Evolutionary conservation across 2,329 filamentous ascomycete species (phyloP).

Genomic region (Bipolaris oryzae): DNA sequence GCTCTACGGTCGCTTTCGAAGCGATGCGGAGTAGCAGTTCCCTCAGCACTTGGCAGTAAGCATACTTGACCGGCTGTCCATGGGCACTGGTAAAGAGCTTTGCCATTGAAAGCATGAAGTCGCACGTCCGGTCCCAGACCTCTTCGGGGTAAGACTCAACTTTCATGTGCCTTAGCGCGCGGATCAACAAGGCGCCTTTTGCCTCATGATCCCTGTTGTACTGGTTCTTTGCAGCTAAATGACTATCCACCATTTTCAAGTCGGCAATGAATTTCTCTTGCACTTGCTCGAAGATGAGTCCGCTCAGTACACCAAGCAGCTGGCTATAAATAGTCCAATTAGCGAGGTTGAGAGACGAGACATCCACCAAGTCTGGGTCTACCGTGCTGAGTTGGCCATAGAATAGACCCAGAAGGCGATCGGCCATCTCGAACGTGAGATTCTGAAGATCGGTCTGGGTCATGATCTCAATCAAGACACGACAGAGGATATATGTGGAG

Average conservation of each 20-base stretch:
- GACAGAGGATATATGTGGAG: conserved; percentile 93
- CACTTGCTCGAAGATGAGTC: conserved; percentile 85
- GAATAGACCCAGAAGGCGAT: conserved; percentile 92
- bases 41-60: conserved; percentile 91
- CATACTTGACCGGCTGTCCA: conserved; percentile 87
- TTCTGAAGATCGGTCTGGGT: conserved; percentile 82
- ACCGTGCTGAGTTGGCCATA: conserved; percentile 93
- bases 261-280: conserved; percentile 81
- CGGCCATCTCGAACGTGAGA: conserved; percentile 89
- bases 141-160: conserved; percentile 75
- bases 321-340: conserved; percentile 97
- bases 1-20: conserved; percentile 75
- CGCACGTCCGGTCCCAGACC: conserved; percentile 84
- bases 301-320: conserved; percentile 94
- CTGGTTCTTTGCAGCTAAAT: conserved; percentile 73
- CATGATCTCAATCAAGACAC: conserved; percentile 92
- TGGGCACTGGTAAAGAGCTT: conserved; percentile 84
- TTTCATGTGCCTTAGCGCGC: conserved; percentile 88
- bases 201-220: conserved; percentile 73
- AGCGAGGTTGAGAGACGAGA: conserved; percentile 82
- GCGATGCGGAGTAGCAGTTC: conserved; percentile 86
- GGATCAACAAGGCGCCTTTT: conserved; percentile 83
- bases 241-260: conserved; percentile 77
- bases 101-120: conserved; percentile 82
- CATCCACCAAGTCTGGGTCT: conserved; percentile 77